These are phyloP conservation scores for Phytophthora rubi DNA, from an alignment of 352 stramenopile genomes.

Conservation along the genomic window DNA sequence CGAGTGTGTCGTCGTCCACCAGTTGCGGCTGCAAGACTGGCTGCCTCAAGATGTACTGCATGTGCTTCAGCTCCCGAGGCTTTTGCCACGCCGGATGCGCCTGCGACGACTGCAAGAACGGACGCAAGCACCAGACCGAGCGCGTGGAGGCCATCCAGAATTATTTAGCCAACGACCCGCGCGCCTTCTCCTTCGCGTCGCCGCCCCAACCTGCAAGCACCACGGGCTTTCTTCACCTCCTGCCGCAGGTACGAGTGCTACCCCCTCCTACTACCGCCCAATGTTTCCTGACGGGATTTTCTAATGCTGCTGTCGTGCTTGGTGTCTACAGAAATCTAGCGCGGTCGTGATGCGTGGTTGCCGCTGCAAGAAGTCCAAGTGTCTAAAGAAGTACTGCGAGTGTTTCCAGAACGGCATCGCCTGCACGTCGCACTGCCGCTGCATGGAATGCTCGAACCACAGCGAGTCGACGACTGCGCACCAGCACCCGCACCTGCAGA, in stretches of 20 bases:
- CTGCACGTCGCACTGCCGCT: constrained; percentile 95
- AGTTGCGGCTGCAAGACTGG: constrained; percentile 88
- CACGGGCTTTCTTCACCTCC: constrained; percentile 67
- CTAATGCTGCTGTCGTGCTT: constrained; percentile 6
- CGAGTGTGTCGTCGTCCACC: constrained; percentile 72
- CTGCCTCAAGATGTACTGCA: constrained; percentile 89
- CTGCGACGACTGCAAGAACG: constrained; percentile 83
- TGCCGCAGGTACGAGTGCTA: constrained; percentile 53
- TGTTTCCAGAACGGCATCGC: constrained; percentile 95
- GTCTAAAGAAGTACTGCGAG: constrained; percentile 99
- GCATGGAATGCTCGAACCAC: constrained; percentile 95
- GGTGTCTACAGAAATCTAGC: constrained; percentile 57
- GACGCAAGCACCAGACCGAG: constrained; percentile 55
- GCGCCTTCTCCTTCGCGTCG: constrained; percentile 75
- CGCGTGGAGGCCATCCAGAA: constrained; percentile 79
- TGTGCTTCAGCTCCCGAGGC: constrained; percentile 84
- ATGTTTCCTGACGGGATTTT: neutral
- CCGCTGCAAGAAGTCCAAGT: constrained; percentile 97
- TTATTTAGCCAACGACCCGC: constrained; percentile 78
- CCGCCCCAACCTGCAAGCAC: constrained; percentile 35
- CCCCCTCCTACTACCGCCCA: neutral
- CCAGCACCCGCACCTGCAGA: constrained; percentile 43
- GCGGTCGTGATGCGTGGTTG: constrained; percentile 88
- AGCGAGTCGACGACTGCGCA: constrained; percentile 33
- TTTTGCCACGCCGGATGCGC: constrained; percentile 75